Evolutionary conservation across 106 monocot species (phyloP).

Genomic region (Dendrobium nobile): DNA sequence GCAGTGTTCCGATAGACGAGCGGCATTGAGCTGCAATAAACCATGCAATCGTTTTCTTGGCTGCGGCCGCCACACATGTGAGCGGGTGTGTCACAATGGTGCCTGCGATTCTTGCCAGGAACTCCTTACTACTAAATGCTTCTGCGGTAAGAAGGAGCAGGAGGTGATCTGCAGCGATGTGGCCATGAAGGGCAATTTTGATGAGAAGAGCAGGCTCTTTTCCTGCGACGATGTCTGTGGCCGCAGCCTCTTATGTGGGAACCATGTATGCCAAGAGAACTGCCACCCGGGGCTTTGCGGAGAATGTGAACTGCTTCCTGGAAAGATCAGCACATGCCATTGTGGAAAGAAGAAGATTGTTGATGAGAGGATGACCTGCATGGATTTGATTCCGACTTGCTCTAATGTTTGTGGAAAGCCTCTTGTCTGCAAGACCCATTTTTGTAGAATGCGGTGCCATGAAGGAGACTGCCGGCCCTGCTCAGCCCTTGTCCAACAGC

Average conservation of each 20-base stretch:
- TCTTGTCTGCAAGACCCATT: constrained; percentile 55
- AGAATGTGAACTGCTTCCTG: constrained; percentile 51
- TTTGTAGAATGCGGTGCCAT: constrained; percentile 59
- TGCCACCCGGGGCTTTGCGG: constrained; percentile 90
- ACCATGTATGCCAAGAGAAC: constrained; percentile 48
- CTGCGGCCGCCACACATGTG: constrained; percentile 63
- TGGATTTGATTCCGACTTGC: constrained; percentile 85
- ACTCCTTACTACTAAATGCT: constrained; percentile 50
- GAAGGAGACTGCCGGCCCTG: constrained; percentile 73
- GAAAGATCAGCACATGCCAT: constrained; percentile 50
- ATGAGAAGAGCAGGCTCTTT: constrained; percentile 45
- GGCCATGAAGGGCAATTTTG: constrained; percentile 38
- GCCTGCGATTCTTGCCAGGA: constrained; percentile 59
- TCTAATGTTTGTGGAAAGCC: constrained; percentile 53
- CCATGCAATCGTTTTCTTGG: constrained; percentile 41
- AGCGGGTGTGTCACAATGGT: constrained; percentile 64
- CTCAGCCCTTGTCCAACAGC: constrained; percentile 54
- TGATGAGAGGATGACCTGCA: constrained; percentile 49
- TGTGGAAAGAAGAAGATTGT: constrained; percentile 60
- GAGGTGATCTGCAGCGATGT: constrained; percentile 68
- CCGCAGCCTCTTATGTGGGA: constrained; percentile 54
- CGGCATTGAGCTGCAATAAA: constrained; percentile 54
- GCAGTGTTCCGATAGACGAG: constrained; percentile 47
- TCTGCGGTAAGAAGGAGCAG: constrained; percentile 68
- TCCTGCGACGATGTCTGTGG: constrained; percentile 54